phyloP scores from a whole-genome alignment of 129 eudicot species.

The Oenanthe sinensis region DNA sequence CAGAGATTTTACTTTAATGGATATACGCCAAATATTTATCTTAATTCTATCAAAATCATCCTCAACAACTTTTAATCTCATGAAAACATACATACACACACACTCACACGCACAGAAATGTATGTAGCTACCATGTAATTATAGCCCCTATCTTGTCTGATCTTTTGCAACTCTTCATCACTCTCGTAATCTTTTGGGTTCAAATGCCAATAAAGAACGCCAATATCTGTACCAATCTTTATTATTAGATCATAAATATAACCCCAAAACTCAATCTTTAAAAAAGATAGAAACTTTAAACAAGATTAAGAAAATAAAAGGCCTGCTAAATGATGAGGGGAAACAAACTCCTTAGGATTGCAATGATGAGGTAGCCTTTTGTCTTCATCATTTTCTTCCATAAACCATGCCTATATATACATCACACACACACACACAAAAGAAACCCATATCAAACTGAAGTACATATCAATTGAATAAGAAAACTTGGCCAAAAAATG shows the following conservation, averaged over 20 bases:
- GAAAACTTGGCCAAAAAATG: background rate
- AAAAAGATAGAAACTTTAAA: background rate
- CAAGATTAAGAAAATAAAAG: background rate
- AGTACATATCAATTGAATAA: background rate
- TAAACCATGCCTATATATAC: constrained; percentile 65
- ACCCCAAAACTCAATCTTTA: background rate
- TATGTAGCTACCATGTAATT: constrained; percentile 49
- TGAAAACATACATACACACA: too few relatives aligned
- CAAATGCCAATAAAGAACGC: constrained; percentile 79
- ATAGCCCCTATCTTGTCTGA: constrained; percentile 70
- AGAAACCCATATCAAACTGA: background rate
- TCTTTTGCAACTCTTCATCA: constrained; percentile 58
- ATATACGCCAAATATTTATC: background rate
- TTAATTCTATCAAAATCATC: background rate
- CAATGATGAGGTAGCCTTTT: constrained; percentile 80
- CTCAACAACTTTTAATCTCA: background rate
- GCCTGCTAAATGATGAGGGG: constrained; percentile 53
- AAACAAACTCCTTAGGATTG: constrained; percentile 51
- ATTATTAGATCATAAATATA: background rate
- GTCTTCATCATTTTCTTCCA: constrained; percentile 56
- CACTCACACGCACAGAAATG: background rate
- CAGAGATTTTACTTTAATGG: background rate
- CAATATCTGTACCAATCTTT: constrained; percentile 35
- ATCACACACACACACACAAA: background rate
- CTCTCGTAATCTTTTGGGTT: constrained; percentile 63